These are phyloP conservation scores for Oidiodendron maius DNA, from an alignment of 495 filamentous ascomycete genomes.

Conservation along the genomic window DNA sequence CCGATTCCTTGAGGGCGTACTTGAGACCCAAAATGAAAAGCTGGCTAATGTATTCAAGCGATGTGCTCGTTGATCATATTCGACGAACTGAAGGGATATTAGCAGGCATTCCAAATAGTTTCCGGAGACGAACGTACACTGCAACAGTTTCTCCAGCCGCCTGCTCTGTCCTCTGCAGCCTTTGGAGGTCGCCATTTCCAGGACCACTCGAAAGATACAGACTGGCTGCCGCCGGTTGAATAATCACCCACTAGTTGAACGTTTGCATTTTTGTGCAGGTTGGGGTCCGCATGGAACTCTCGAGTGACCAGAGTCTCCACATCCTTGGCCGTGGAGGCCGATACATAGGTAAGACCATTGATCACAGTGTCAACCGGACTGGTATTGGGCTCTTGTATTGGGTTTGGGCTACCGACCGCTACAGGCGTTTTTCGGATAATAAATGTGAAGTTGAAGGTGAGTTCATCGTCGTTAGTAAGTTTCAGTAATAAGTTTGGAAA, in stretches of 20 bases:
- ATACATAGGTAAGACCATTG: slow-evolving; percentile 87
- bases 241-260: slow-evolving; percentile 89
- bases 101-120: slow-evolving; percentile 3
- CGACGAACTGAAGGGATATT: slow-evolving; percentile 62
- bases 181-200: slow-evolving; percentile 97
- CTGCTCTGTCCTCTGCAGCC: slow-evolving; percentile 71
- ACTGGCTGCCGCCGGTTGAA: slow-evolving; percentile 69
- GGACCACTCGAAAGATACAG: slow-evolving; percentile 87
- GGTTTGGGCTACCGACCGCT: slow-evolving; percentile 40
- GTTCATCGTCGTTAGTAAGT: slow-evolving; percentile 82
- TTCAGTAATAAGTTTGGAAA: slow-evolving; percentile 77
- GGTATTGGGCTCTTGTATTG: slow-evolving; percentile 40
- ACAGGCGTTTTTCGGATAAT: slow-evolving; percentile 65
- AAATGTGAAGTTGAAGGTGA: slow-evolving; percentile 89
- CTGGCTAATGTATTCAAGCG: slow-evolving; percentile 78
- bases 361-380: slow-evolving; percentile 64
- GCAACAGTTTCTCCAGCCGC: slow-evolving; percentile 92
- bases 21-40: slow-evolving; percentile 94
- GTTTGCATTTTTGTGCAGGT: slow-evolving; percentile 94
- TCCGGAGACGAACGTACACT: slow-evolving; percentile 47
- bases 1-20: slow-evolving; percentile 33
- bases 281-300: slow-evolving; percentile 95
- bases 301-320: slow-evolving; percentile 89
- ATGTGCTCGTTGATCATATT: slow-evolving; percentile 92
- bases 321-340: slow-evolving; percentile 76